Conservation (phyloP, 805 yeast species). For the Ogataea ganodermae region DNA sequence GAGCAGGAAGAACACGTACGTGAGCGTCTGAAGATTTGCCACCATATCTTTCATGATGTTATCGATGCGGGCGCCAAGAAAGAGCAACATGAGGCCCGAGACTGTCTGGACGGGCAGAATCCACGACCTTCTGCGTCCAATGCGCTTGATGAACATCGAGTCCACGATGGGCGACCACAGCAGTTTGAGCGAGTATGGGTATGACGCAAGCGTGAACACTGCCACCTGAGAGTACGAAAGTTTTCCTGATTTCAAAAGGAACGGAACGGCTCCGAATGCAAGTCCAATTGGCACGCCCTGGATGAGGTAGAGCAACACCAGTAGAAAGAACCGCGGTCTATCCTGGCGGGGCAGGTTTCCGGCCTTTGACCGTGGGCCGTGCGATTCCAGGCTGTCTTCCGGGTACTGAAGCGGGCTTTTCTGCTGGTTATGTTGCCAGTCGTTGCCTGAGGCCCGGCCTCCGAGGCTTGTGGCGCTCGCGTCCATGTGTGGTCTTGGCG, state of each 20-base stretch:
- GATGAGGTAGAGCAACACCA: conserved; percentile 73
- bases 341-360: conserved; percentile 45
- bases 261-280: conserved; percentile 94
- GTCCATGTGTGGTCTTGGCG: conserved; percentile 18
- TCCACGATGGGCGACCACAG: conserved; percentile 97
- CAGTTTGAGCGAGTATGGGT: conserved; percentile 90
- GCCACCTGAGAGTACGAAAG: conserved; percentile 89
- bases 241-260: conserved; percentile 72
- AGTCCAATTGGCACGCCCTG: conserved; percentile 98
- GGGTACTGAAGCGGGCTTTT: neutral
- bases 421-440: neutral
- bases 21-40: conserved; percentile 54
- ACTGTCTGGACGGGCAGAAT: conserved; percentile 87
- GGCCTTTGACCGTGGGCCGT: neutral
- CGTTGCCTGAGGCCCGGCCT: too few relatives aligned
- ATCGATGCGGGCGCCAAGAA: conserved; percentile 63
- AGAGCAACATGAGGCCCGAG: conserved; percentile 68
- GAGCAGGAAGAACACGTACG: conserved; percentile 70
- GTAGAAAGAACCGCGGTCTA: conserved; percentile 69
- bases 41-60: conserved; percentile 46
- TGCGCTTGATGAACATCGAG: conserved; percentile 62
- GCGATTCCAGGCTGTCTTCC: neutral
- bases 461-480: neutral
- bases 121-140: conserved; percentile 92
- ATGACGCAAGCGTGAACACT: conserved; percentile 84